phyloP scores from a whole-genome alignment of 805 yeast species.

The Candida methanosorbosa region DNA sequence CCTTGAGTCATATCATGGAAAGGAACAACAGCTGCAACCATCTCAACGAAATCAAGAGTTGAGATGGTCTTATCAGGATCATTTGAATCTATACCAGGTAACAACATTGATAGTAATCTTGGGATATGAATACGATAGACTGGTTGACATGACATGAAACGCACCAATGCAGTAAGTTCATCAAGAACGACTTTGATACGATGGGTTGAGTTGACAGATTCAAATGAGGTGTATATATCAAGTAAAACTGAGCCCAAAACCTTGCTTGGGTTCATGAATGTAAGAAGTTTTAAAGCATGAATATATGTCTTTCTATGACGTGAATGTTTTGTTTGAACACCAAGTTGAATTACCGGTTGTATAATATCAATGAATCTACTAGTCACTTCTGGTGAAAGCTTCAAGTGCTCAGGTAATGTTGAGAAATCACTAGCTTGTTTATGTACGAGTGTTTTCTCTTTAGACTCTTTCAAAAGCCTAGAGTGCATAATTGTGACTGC shows the following conservation, averaged over 20 bases:
- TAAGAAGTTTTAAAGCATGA: conserved; percentile 50
- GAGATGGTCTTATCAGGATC: conserved; percentile 68
- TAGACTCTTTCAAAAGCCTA: conserved; percentile 43
- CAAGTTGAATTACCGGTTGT: conserved; percentile 49
- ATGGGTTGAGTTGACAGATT: conserved; percentile 65
- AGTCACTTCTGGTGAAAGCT: conserved; percentile 15
- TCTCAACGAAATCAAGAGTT: conserved; percentile 60
- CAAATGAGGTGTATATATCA: conserved; percentile 72
- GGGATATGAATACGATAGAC: conserved; percentile 72
- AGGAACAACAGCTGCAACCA: conserved; percentile 67
- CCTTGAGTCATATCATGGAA: conserved; percentile 49
- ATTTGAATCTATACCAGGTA: conserved; percentile 84
- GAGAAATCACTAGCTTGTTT: conserved; percentile 15
- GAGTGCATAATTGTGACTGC: conserved; percentile 53
- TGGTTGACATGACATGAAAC: conserved; percentile 57
- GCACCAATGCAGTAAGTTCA: conserved; percentile 52
- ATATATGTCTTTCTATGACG: conserved; percentile 49
- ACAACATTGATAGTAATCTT: conserved; percentile 55
- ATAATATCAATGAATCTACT: conserved; percentile 27
- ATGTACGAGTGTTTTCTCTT: conserved; percentile 18
- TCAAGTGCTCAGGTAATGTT: conserved; percentile 12
- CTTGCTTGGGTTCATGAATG: conserved; percentile 48
- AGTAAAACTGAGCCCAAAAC: conserved; percentile 47
- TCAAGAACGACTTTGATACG: conserved; percentile 67
- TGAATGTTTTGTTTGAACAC: conserved; percentile 70